Percentiles rank a stretch among this genome's conserved stretches.
These are phyloP conservation scores for Plantago coronopus DNA, from an alignment of 305 asterid genomes.

Conservation along the genomic window DNA sequence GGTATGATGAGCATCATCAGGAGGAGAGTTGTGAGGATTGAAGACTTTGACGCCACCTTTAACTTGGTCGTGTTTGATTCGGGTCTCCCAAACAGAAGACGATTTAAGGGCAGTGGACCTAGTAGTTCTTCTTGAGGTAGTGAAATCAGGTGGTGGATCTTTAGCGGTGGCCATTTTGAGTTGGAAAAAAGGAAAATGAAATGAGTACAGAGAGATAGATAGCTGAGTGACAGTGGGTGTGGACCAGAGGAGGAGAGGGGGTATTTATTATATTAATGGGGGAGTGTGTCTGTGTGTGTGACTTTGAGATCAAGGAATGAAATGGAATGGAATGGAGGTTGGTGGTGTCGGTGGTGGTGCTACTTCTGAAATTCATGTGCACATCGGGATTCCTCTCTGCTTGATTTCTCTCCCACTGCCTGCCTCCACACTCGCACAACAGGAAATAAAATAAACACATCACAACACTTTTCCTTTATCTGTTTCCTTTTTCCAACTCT, in stretches of 20 bases:
- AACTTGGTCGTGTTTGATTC: slow-evolving; percentile 61
- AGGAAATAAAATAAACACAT: too few relatives aligned
- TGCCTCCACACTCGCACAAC: too few relatives aligned
- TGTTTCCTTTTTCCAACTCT: too few relatives aligned
- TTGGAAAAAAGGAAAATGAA: too few relatives aligned
- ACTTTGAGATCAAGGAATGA: neutral
- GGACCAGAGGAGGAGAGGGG: too few relatives aligned
- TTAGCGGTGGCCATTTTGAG: slow-evolving; percentile 4
- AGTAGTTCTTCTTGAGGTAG: slow-evolving; percentile 11
- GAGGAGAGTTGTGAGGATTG: slow-evolving; percentile 19
- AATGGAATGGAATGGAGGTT: neutral
- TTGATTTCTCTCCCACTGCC: too few relatives aligned
- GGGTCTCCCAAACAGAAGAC: slow-evolving; percentile 79
- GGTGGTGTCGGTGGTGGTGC: neutral
- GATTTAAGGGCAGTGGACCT: slow-evolving; percentile 48
- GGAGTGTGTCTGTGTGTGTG: too few relatives aligned
- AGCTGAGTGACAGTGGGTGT: too few relatives aligned
- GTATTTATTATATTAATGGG: too few relatives aligned
- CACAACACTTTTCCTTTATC: too few relatives aligned
- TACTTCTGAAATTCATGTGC: slow-evolving; percentile 10
- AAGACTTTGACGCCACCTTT: slow-evolving; percentile 66
- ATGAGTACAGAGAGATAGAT: neutral
- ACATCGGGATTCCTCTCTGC: neutral
- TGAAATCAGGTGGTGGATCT: slow-evolving; percentile 2
- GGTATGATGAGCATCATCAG: neutral